Base-by-base conservation (phyloP, 169 alveolate genomes). In the Eimeria necatrix region DNA sequence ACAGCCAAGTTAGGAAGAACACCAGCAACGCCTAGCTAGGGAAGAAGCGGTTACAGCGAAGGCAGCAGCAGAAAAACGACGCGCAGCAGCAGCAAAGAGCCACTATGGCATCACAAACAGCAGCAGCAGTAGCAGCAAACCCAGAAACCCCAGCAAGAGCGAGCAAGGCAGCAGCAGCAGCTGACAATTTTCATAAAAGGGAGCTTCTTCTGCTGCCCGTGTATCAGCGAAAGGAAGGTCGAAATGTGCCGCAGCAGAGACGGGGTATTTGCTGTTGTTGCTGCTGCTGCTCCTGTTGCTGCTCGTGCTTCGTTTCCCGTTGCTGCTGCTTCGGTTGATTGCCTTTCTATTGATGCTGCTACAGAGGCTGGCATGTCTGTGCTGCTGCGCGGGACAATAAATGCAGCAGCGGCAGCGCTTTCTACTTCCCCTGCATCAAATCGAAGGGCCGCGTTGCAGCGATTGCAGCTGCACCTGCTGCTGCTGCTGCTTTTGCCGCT, bases 161-260 rank as follows among this genome's bases (percentile, higher is more conserved):
- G 9, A n/a, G 68, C 2, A 59, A 1, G 20, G 68, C 74, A 61
- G 74, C 74, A 61, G 74, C 74, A 49, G 60, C 24, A 49, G n/a
- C 91, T 22, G n/a, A 83, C 91, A 3, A 83, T 83, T 52, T 60
- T n/a, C 91, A 83, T n/a, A 56, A 83, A 83, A 4, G 74, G 53
- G 22, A 83, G 51, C 4, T 51, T 56, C 59, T 83, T 83, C 26
- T 83, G 74, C n/a, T 83, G 91, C 49, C 91, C 91, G 26, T 83
- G 91, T 18, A 83, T 46, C 22, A 83, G 53, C 49, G 74, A 4
- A 22, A 83, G n/a, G 24, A 83, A 83, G n/a, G 22, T n/a, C 7
- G 91, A 51, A 52, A 83, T 60, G 53, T 83, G 70, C 41, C 91
- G 64, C 52, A 83, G 46, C 59, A 83, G 74, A 71, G 53, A 3